phyloP scores from a whole-genome alignment of 179 eudicot genomes.

The Silene coronaria region DNA sequence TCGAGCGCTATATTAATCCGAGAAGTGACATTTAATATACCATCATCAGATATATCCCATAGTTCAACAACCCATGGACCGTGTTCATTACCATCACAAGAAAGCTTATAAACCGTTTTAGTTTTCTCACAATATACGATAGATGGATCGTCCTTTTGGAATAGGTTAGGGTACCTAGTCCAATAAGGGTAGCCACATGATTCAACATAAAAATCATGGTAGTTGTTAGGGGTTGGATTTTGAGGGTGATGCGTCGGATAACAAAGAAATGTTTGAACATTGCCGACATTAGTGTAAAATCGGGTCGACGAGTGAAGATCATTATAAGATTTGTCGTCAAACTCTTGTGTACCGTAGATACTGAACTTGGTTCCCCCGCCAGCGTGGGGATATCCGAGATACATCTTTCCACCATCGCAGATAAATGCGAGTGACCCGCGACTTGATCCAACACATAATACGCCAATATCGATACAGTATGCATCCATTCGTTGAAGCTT shows the following conservation, averaged over 20 bases:
- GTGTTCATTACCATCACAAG: not conserved
- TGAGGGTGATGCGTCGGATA: not conserved
- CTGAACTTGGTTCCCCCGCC: not conserved
- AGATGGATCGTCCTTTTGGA: slow-evolving; percentile 8
- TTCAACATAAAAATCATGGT: not conserved
- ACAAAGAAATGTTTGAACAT: too few relatives aligned
- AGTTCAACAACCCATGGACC: not conserved
- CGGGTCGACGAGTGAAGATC: not conserved
- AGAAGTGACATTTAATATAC: not conserved
- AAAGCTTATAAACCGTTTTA: not conserved
- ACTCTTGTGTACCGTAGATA: too few relatives aligned
- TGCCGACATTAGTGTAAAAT: too few relatives aligned
- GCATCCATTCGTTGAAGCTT: not conserved
- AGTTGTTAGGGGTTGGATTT: not conserved
- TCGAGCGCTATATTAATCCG: not conserved
- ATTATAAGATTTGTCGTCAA: not conserved
- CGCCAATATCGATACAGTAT: not conserved
- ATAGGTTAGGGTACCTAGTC: not conserved
- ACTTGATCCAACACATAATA: not conserved
- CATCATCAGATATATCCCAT: not conserved
- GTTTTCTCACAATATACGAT: not conserved
- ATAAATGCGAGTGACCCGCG: not conserved
- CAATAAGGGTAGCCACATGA: too few relatives aligned
- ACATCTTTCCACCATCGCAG: not conserved
- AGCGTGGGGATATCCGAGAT: not conserved